Evolutionary conservation across 2,329 filamentous ascomycete genomes (phyloP), one percentile per base, ranked within the genome.

Genomic region (Paecilomyces variotii): DNA sequence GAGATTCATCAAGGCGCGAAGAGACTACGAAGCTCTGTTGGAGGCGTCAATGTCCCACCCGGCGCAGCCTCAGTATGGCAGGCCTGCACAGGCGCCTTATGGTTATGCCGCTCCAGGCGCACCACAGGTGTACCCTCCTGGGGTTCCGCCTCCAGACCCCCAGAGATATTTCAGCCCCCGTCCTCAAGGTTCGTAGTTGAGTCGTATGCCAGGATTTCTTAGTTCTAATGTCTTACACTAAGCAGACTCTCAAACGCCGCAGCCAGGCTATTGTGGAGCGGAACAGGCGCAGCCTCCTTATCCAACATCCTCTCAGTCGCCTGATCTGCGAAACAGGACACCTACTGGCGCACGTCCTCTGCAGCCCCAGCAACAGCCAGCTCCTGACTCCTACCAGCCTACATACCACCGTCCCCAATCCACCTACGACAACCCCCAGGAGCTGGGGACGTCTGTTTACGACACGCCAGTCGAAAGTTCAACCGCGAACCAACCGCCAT

Each of bases 1-100:
- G 75, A 97, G 97, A 78, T 99, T 99, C 75, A 97, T 99, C 81
- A 99, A 99, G 76, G 94, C 94, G 53, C 87, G 94, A 63, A 85
- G 93, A 67, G 94, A 99, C 76, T 99, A 99, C 72, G 94, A 99
- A 76, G 87, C 90, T 30, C 82, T 99, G n/a, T 80, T 99, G 24
- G 94, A 99, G 74, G 89, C 90, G 19, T 97, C 93, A 58, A 97
- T 99, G 93, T 87, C 92, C 0, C 93, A 97, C 65, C 89, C 92
- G n/a, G 86, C 89, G 56, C 88, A 90, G 68, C 85, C 87, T 53
- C 85, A 82, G 64, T 94, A 93, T 71, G 87, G 89, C 66, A 86
- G 90, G 64, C 77, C 76, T 54, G 67, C 67, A 25, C 74, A 76
- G 58, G 65, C 70, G 14, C 64, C 67, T 49, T 74, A 73, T 56